A percentile compares a stretch with the other conserved stretches of the same genome.
These are phyloP conservation scores for Withania somnifera DNA, from an alignment of 305 asterid species.

Conservation along the genomic window DNA sequence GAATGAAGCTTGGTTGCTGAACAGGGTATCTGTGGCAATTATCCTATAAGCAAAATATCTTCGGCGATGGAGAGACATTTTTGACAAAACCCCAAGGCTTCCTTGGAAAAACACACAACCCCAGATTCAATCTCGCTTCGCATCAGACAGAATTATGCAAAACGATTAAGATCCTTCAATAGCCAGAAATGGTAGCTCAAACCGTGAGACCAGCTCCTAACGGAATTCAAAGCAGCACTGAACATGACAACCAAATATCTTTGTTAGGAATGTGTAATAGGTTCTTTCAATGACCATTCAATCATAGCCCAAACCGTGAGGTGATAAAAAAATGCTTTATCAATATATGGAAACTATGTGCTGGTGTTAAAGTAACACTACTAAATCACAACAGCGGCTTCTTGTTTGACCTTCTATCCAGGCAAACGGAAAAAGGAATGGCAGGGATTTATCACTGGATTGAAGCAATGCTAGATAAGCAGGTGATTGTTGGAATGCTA, in stretches of 20 bases:
- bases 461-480: background rate
- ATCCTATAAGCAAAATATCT: background rate
- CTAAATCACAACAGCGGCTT: background rate
- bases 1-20: background rate
- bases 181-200: background rate
- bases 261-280: background rate
- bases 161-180: background rate
- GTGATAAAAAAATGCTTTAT: background rate
- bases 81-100: background rate
- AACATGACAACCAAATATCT: background rate
- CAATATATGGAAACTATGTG: background rate
- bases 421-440: background rate
- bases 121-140: background rate
- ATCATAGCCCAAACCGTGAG: background rate
- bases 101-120: background rate
- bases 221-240: background rate
- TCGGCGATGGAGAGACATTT: background rate
- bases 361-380: background rate
- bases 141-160: background rate
- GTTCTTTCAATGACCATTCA: background rate
- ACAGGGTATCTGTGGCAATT: background rate
- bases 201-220: background rate
- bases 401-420: background rate
- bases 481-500: background rate
- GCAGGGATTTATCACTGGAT: background rate